Conservation (phyloP, 164 flowering plant species). For the Houttuynia cordata region DNA sequence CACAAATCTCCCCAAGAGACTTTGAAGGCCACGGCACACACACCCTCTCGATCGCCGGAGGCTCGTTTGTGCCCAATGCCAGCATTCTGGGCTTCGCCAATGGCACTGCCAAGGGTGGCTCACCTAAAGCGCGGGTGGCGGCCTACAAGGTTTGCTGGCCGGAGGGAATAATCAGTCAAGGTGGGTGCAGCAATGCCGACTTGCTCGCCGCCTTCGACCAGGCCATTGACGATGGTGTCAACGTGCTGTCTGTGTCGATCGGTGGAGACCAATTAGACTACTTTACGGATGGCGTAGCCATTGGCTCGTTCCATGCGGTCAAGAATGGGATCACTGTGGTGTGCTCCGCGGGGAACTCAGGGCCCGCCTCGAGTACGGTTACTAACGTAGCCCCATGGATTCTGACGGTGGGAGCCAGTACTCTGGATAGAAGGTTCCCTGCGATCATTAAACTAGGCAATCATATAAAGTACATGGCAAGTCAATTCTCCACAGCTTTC, state of each 20-base stretch:
- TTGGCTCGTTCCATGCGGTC: constrained; percentile 64
- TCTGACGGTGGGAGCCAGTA: constrained; percentile 59
- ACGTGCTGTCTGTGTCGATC: constrained; percentile 34
- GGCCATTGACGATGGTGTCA: constrained; percentile 48
- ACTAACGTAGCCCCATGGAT: constrained; percentile 57
- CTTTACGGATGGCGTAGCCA: constrained; percentile 29
- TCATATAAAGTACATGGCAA: constrained; percentile 17
- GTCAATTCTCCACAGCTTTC: not conserved
- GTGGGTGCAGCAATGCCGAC: constrained; percentile 33
- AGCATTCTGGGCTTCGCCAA: constrained; percentile 31
- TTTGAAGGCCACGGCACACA: constrained; percentile 45
- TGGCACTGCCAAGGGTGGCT: constrained; percentile 65
- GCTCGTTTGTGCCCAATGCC: not conserved
- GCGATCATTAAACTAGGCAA: constrained; percentile 33
- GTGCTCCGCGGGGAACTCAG: constrained; percentile 48
- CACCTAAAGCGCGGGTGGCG: constrained; percentile 32
- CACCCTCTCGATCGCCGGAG: constrained; percentile 5
- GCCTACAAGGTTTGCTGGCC: constrained; percentile 23
- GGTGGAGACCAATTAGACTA: constrained; percentile 32
- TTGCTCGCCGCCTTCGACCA: constrained; percentile 43
- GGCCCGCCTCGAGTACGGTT: constrained; percentile 29
- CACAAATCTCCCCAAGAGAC: constrained; percentile 32
- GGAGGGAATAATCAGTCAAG: constrained; percentile 4
- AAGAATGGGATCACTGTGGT: constrained; percentile 45
- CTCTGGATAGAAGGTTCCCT: constrained; percentile 42